phyloP scores from a whole-genome alignment of 805 yeast species.

The Isabelozyma gotoi region DNA sequence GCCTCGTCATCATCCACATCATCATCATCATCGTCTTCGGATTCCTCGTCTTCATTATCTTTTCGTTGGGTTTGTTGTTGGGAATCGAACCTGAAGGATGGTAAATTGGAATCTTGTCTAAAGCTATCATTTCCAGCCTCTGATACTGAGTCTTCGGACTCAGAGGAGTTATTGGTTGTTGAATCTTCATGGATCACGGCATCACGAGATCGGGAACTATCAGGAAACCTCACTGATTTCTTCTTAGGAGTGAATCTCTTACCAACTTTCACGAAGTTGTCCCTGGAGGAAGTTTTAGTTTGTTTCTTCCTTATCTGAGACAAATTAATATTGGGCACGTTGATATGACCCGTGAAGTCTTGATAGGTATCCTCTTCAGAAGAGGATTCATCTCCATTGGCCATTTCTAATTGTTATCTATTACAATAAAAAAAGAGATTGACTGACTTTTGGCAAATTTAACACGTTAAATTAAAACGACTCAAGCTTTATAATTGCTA shows the following conservation, averaged over 20 bases:
- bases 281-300: conserved; percentile 9
- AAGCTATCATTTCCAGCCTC: conserved; percentile 23
- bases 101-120: conserved; percentile 17
- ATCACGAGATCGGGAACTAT: conserved; percentile 21
- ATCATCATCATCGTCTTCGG: conserved; percentile 8
- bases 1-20: conserved; percentile 5
- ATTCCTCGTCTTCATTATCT: conserved; percentile 11
- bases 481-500: too few relatives aligned
- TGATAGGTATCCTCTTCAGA: not conserved
- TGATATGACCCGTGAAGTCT: conserved; percentile 12
- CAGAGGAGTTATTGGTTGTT: conserved; percentile 14
- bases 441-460: too few relatives aligned
- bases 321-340: conserved; percentile 26
- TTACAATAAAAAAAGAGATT: too few relatives aligned
- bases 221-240: conserved; percentile 30
- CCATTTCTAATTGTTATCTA: not conserved
- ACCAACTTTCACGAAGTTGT: conserved; percentile 24
- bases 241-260: conserved; percentile 16
- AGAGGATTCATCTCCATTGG: not conserved
- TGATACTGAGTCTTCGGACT: conserved; percentile 1
- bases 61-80: conserved; percentile 1
- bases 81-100: conserved; percentile 17
- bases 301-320: conserved; percentile 15
- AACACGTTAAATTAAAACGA: too few relatives aligned
- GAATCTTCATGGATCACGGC: conserved; percentile 27